These are phyloP conservation scores for Apophysomyces variabilis DNA, from an alignment of 371 early-diverging fungal species.

Conservation along the genomic window DNA sequence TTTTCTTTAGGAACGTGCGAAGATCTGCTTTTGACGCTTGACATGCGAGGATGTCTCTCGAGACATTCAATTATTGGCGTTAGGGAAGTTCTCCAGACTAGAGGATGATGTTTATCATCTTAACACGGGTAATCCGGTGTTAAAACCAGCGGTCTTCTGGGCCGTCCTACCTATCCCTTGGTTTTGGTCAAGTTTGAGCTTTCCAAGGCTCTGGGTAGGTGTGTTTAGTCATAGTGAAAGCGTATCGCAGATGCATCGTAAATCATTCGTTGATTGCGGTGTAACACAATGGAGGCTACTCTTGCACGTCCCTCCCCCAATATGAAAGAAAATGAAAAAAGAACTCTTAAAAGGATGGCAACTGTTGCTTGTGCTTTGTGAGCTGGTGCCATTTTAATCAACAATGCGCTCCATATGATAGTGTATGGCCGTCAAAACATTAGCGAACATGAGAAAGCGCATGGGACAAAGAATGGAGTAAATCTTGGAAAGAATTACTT, in stretches of 20 bases:
- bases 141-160: constrained; percentile 9
- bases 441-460: no score
- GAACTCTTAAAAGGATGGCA: neutral
- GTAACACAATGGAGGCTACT: constrained; percentile 12
- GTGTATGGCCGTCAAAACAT: no score
- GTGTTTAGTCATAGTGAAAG: constrained; percentile 9
- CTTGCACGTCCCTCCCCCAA: constrained; percentile 7
- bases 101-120: neutral
- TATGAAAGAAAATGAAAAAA: constrained; percentile 5
- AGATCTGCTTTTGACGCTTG: constrained; percentile 12
- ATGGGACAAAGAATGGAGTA: no score
- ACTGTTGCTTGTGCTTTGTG: neutral
- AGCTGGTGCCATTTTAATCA: no score
- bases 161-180: constrained; percentile 10
- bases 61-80: constrained; percentile 10
- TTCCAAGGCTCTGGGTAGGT: constrained; percentile 8
- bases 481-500: no score
- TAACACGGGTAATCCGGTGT: constrained; percentile 6
- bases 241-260: constrained; percentile 8
- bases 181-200: constrained; percentile 3
- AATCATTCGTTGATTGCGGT: neutral
- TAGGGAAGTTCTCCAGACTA: constrained; percentile 12
- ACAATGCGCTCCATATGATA: no score
- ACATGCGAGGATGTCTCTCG: constrained; percentile 5
- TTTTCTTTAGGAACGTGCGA: constrained; percentile 1